Evolutionary conservation across 2,329 filamentous ascomycete genomes (phyloP).

Genomic region (Claviceps sp.): DNA sequence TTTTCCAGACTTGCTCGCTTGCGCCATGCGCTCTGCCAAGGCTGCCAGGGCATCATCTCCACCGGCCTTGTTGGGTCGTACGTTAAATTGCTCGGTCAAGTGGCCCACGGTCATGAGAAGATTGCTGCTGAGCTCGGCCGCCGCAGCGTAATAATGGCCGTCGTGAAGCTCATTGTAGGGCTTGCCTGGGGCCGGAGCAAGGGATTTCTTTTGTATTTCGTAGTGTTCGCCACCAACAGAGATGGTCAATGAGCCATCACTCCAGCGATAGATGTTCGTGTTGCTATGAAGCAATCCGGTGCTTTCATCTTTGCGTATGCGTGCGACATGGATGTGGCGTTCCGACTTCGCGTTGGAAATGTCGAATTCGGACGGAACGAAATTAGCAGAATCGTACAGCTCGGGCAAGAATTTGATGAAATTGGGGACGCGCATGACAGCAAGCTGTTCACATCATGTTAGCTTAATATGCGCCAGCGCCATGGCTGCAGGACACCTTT

Average conservation of each 20-base stretch:
- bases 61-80: constrained; percentile 52
- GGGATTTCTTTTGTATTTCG: constrained; percentile 56
- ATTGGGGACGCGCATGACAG: constrained; percentile 56
- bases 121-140: constrained; percentile 54
- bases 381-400: constrained; percentile 52
- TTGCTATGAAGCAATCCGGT: constrained; percentile 60
- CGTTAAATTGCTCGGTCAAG: constrained; percentile 57
- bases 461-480: neutral
- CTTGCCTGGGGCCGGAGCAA: constrained; percentile 48
- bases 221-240: constrained; percentile 66
- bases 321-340: constrained; percentile 50
- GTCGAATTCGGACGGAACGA: constrained; percentile 45
- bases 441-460: constrained; percentile 34
- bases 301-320: constrained; percentile 55
- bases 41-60: constrained; percentile 60
- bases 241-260: constrained; percentile 63
- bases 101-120: constrained; percentile 63
- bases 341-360: constrained; percentile 38
- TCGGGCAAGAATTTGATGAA: constrained; percentile 60
- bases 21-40: constrained; percentile 54
- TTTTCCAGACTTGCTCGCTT: constrained; percentile 42
- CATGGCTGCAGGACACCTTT: neutral
- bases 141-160: constrained; percentile 62
- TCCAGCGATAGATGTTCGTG: constrained; percentile 62
- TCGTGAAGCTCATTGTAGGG: constrained; percentile 56